These are phyloP conservation scores for Trichoderma sp. DNA, from an alignment of 2,329 filamentous ascomycete genomes.

Conservation along the genomic window DNA sequence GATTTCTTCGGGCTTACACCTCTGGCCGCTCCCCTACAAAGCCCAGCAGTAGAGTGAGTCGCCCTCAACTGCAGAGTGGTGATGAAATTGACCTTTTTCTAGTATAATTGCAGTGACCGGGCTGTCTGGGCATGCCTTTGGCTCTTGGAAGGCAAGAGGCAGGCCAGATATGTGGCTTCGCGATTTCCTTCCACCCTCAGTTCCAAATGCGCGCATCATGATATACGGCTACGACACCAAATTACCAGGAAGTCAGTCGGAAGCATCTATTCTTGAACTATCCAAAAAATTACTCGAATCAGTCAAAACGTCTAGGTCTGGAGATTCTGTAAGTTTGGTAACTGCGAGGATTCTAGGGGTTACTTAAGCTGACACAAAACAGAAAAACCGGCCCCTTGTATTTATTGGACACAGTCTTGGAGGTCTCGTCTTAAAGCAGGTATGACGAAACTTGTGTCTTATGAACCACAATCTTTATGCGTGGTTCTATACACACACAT, in stretches of 20 bases:
- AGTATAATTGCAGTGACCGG: conserved; percentile 36
- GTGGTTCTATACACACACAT: not conserved
- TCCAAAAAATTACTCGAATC: not conserved
- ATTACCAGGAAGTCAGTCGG: conserved; percentile 29
- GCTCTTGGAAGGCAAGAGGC: conserved; percentile 33
- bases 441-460: not conserved
- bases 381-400: not conserved
- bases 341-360: not conserved
- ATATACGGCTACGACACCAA: conserved; percentile 37
- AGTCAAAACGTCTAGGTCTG: conserved; percentile 16
- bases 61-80: not conserved
- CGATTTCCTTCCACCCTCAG: conserved; percentile 33
- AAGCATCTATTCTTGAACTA: conserved; percentile 27
- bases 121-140: conserved; percentile 34
- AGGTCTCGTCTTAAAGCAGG: not conserved
- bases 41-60: not conserved
- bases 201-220: conserved; percentile 32
- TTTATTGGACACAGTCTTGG: not conserved
- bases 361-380: not conserved
- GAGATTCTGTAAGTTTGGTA: not conserved
- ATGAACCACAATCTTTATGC: not conserved
- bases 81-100: not conserved
- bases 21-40: not conserved
- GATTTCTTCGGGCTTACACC: not conserved
- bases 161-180: conserved; percentile 35